These are phyloP conservation scores for Cantharellus cinnabarinus DNA, from an alignment of 768 basidiomycete genomes.

Conservation along the genomic window DNA sequence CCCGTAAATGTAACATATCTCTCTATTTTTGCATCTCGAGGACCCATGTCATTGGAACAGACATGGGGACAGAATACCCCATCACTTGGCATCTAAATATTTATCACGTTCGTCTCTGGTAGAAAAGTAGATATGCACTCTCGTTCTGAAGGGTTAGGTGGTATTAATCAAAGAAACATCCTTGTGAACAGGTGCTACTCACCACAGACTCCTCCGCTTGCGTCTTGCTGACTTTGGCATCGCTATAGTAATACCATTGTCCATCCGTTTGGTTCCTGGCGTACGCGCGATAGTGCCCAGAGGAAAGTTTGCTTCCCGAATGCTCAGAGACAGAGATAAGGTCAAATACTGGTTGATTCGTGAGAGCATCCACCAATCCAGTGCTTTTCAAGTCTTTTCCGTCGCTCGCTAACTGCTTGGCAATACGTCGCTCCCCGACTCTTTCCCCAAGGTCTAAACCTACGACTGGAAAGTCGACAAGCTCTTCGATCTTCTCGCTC, in stretches of 20 bases:
- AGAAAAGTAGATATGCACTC: conserved; percentile 94
- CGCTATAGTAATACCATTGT: conserved; percentile 97
- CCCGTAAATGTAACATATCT: too few relatives aligned
- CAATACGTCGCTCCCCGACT: conserved; percentile 60
- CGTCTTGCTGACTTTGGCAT: conserved; percentile 58
- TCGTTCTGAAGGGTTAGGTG: background rate
- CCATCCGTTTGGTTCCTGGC: conserved; percentile 56
- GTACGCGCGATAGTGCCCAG: conserved; percentile 93
- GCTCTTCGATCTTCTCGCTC: conserved; percentile 84
- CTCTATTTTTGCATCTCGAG: too few relatives aligned
- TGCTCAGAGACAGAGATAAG: conserved; percentile 98
- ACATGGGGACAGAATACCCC: too few relatives aligned
- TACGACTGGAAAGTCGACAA: conserved; percentile 83
- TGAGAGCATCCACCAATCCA: conserved; percentile 25
- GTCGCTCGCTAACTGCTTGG: conserved; percentile 31
- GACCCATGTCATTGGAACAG: too few relatives aligned
- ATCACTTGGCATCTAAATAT: too few relatives aligned
- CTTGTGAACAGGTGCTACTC: conserved; percentile 17
- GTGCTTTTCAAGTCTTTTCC: conserved; percentile 1
- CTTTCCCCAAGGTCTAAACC: conserved; percentile 65
- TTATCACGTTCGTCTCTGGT: conserved; percentile 52
- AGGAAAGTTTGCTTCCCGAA: conserved; percentile 66
- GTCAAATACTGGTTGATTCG: conserved; percentile 80
- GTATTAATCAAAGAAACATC: conserved; percentile 1
- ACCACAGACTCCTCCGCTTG: conserved; percentile 53